Percentiles rank a stretch among this genome's conserved stretches.
Evolutionary conservation across 1,284 basidiomycete species (phyloP).

Genomic region (Cutaneotrichosporon cutaneum): DNA sequence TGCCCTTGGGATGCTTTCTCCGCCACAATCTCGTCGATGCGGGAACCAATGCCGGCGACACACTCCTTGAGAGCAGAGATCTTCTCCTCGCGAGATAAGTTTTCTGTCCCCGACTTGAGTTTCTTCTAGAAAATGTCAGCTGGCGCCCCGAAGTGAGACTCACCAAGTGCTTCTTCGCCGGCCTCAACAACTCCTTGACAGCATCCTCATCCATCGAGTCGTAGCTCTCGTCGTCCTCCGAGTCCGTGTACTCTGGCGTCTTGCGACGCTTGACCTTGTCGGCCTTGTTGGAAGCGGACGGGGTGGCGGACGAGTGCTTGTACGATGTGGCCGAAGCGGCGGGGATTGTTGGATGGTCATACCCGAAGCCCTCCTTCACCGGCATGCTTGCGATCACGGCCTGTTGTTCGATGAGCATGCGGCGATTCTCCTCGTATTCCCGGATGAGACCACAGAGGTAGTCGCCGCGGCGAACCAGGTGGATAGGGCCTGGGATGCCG

Average conservation of each 20-base stretch:
- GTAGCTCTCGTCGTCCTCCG: conserved; percentile 70
- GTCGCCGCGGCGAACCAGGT: conserved; percentile 94
- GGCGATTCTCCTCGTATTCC: conserved; percentile 89
- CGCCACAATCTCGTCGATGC: conserved; percentile 81
- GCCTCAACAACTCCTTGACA: conserved; percentile 93
- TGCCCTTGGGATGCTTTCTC: conserved; percentile 72
- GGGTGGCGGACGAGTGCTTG: background rate
- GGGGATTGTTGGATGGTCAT: conserved; percentile 38
- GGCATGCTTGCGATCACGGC: conserved; percentile 58
- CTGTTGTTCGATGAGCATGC: conserved; percentile 59
- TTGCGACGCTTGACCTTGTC: conserved; percentile 77
- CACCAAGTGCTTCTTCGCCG: conserved; percentile 94
- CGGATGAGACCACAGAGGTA: conserved; percentile 81
- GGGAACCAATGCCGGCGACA: conserved; percentile 85
- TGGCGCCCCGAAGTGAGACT: conserved; percentile 40
- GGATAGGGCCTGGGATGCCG: conserved; percentile 87
- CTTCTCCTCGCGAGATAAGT: conserved; percentile 90
- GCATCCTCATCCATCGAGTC: conserved; percentile 93
- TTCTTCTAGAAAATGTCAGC: conserved; percentile 68
- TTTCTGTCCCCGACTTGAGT: conserved; percentile 86
- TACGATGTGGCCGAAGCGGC: conserved; percentile 7
- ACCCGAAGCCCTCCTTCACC: conserved; percentile 47
- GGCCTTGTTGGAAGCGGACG: conserved; percentile 36
- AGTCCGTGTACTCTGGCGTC: conserved; percentile 88
- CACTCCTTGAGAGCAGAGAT: conserved; percentile 94